Conservation (phyloP, 2,329 filamentous ascomycete species). For the Paraphaeosphaeria sporulosa region DNA sequence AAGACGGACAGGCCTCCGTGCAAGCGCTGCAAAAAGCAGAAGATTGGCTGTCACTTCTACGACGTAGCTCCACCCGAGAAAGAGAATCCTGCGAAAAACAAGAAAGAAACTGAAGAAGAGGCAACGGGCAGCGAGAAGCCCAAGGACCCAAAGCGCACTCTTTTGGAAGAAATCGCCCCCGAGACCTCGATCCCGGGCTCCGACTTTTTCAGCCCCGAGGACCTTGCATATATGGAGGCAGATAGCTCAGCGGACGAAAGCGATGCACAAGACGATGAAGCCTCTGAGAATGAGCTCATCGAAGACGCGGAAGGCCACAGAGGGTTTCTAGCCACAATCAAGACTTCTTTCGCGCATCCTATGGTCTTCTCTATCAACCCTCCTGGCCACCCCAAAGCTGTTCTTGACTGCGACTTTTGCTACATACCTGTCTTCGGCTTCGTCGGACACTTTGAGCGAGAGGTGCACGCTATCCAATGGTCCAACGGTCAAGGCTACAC, state of each 20-base stretch:
- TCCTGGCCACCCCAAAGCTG: constrained; percentile 1
- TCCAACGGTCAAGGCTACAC: constrained; percentile 45
- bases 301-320: constrained; percentile 34
- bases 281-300: constrained; percentile 34
- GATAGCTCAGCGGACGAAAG: background rate
- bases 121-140: background rate
- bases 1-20: constrained; percentile 42
- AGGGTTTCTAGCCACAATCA: constrained; percentile 40
- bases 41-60: constrained; percentile 40
- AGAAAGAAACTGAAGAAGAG: constrained; percentile 8
- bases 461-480: constrained; percentile 47
- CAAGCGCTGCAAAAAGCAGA: constrained; percentile 36
- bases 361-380: constrained; percentile 40
- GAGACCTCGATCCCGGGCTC: constrained; percentile 8
- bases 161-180: constrained; percentile 6
- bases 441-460: constrained; percentile 45
- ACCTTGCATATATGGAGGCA: constrained; percentile 7
- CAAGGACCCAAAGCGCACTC: background rate
- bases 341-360: constrained; percentile 53
- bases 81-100: constrained; percentile 15
- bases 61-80: constrained; percentile 9
- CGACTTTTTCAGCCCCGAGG: constrained; percentile 7
- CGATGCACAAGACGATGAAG: constrained; percentile 21
- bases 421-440: constrained; percentile 50
- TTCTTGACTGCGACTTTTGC: constrained; percentile 52